Percentiles rank a stretch among this genome's conserved stretches.
Conservation (phyloP, 2,329 filamentous ascomycete genomes). For the Fusarium circinatum region DNA sequence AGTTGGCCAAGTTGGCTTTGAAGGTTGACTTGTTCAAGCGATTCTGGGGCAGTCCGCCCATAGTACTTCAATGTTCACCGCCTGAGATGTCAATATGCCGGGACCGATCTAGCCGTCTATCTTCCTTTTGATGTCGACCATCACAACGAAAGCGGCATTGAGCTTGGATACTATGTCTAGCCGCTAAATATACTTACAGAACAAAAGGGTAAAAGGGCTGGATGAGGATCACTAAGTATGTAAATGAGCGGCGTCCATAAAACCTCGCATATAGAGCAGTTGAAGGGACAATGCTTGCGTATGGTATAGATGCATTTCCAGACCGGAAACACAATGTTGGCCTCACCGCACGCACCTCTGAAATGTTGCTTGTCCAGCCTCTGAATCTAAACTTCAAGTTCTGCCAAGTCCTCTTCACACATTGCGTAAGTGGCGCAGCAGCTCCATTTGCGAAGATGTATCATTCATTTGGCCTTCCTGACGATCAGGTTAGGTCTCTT, state of each 20-base stretch:
- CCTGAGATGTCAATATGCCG: not conserved
- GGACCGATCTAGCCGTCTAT: not conserved
- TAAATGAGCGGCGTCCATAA: not conserved
- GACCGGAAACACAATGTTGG: not conserved
- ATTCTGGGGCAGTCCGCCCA: not conserved
- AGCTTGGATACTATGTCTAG: not conserved
- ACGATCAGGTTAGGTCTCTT: rapidly evolving
- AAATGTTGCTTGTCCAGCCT: not conserved
- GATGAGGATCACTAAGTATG: too few relatives aligned
- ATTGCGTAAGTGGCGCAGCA: not conserved
- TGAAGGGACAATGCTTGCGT: not conserved
- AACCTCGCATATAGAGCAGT: not conserved
- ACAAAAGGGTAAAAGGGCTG: not conserved
- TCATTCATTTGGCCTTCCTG: not conserved
- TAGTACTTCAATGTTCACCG: not conserved
- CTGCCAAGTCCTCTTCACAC: not conserved
- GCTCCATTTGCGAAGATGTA: not conserved
- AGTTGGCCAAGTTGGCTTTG: not conserved
- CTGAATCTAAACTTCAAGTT: not conserved
- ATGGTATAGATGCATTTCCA: rapidly evolving
- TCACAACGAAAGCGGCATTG: not conserved
- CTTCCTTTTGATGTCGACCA: not conserved
- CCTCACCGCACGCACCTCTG: not conserved
- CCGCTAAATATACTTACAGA: not conserved
- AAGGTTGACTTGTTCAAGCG: not conserved